These are phyloP conservation scores for Cyathus striatus DNA, from an alignment of 768 basidiomycete genomes.

Conservation along the genomic window DNA sequence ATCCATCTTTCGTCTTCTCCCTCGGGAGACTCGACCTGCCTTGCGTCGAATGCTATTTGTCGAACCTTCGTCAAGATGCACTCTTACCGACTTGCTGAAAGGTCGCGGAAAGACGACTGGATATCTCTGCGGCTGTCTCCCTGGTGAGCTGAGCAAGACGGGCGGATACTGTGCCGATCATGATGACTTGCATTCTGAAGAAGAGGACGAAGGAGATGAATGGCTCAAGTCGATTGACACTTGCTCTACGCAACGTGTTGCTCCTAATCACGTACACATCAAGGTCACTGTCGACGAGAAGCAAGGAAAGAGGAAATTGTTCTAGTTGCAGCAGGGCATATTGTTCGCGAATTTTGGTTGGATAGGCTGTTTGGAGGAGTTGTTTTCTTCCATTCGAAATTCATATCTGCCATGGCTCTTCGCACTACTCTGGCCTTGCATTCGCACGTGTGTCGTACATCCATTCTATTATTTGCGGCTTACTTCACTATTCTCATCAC, in stretches of 20 bases:
- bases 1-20: conserved; percentile 93
- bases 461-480: too few species aligned
- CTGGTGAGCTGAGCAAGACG: conserved; percentile 12
- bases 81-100: conserved; percentile 85
- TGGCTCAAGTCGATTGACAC: conserved; percentile 77
- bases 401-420: too few species aligned
- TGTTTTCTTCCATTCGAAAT: conserved; percentile 1
- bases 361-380: too few species aligned
- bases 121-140: conserved; percentile 75
- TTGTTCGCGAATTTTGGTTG: too few species aligned
- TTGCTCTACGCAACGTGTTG: conserved; percentile 49
- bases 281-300: conserved; percentile 74
- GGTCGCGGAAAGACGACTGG: conserved; percentile 72
- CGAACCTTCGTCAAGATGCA: conserved; percentile 85
- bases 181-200: conserved; percentile 57
- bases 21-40: conserved; percentile 86
- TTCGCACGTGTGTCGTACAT: too few species aligned
- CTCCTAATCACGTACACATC: conserved; percentile 62
- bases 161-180: conserved; percentile 55
- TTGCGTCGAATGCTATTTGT: conserved; percentile 92
- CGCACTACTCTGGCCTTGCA: too few species aligned
- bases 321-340: conserved; percentile 32
- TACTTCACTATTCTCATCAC: too few species aligned
- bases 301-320: conserved; percentile 65
- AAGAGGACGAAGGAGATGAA: conserved; percentile 78